phyloP scores from a whole-genome alignment of 208 protist species.

The Acanthamoeba lugdunensis region DNA sequence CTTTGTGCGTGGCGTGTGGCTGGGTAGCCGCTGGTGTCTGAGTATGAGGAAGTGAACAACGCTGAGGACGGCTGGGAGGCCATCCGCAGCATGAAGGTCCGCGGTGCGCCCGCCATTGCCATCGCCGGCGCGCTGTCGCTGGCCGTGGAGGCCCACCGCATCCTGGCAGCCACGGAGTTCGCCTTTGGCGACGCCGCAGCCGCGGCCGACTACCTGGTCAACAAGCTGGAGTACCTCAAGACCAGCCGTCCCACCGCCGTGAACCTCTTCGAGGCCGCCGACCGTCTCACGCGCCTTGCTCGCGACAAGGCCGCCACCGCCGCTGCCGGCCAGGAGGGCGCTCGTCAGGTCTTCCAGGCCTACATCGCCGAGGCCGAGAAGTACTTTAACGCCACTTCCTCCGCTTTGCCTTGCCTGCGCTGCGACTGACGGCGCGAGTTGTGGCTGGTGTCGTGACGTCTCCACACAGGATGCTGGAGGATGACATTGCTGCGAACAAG shows the following conservation, averaged over 20 bases:
- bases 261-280: conserved; percentile 93
- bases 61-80: conserved; percentile 91
- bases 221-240: conserved; percentile 91
- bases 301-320: conserved; percentile 30
- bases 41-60: conserved; percentile 88
- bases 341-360: conserved; percentile 53
- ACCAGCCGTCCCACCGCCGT: conserved; percentile 94
- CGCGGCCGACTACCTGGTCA: conserved; percentile 78
- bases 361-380: conserved; percentile 68
- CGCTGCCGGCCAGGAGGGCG: conserved; percentile 42
- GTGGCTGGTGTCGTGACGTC: neutral
- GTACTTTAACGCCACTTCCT: neutral
- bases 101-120: conserved; percentile 95
- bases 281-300: conserved; percentile 34
- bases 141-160: conserved; percentile 87
- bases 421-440: neutral
- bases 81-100: conserved; percentile 94
- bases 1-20: no score
- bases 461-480: conserved; percentile 85
- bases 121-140: conserved; percentile 93
- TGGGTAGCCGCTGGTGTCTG: conserved; percentile 61
- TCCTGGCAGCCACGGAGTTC: conserved; percentile 74
- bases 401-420: neutral
- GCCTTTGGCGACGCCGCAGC: conserved; percentile 81
- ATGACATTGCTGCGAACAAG: conserved; percentile 92